These are phyloP conservation scores for Adansonia rubrostipa DNA, from an alignment of 441 rosid species.

Conservation along the genomic window DNA sequence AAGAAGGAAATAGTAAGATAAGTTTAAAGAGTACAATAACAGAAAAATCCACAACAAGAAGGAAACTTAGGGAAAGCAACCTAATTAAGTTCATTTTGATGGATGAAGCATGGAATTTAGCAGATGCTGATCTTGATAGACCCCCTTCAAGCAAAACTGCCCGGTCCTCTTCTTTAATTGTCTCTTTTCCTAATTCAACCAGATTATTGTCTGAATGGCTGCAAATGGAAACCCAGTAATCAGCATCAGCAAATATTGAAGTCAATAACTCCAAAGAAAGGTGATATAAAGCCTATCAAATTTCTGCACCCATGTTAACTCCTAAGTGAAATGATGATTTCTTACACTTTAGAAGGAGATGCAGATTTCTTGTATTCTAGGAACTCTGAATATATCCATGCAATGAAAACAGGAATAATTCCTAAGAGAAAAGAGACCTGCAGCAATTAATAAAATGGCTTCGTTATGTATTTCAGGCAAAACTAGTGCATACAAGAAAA, in stretches of 20 bases:
- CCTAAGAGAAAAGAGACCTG: conserved; percentile 97
- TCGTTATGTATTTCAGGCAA: conserved; percentile 16
- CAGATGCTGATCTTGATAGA: conserved; percentile 75
- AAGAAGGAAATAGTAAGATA: conserved; percentile 30
- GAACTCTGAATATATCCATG: conserved; percentile 90
- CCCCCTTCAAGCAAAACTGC: conserved; percentile 93
- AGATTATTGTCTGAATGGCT: conserved; percentile 94
- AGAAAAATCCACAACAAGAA: conserved; percentile 16
- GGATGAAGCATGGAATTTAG: conserved; percentile 60
- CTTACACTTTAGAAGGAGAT: conserved; percentile 79
- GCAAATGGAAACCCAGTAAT: conserved; percentile 31
- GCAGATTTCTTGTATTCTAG: conserved; percentile 71
- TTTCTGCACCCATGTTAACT: conserved; percentile 10
- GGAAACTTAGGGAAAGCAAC: conserved; percentile 39
- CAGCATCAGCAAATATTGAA: neutral
- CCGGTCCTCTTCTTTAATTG: conserved; percentile 79
- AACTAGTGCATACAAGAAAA: neutral
- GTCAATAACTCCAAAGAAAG: conserved; percentile 8
- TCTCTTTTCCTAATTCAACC: conserved; percentile 67
- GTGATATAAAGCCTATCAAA: neutral
- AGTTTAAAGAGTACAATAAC: conserved; percentile 15
- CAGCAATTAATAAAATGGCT: conserved; percentile 27
- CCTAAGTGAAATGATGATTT: conserved; percentile 16
- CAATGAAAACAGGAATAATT: conserved; percentile 72
- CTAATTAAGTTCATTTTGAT: conserved; percentile 76